Percentiles rank a stretch among this genome's conserved stretches.
Conservation (phyloP, 345 rosid genomes). For the Heritiera fomes region DNA sequence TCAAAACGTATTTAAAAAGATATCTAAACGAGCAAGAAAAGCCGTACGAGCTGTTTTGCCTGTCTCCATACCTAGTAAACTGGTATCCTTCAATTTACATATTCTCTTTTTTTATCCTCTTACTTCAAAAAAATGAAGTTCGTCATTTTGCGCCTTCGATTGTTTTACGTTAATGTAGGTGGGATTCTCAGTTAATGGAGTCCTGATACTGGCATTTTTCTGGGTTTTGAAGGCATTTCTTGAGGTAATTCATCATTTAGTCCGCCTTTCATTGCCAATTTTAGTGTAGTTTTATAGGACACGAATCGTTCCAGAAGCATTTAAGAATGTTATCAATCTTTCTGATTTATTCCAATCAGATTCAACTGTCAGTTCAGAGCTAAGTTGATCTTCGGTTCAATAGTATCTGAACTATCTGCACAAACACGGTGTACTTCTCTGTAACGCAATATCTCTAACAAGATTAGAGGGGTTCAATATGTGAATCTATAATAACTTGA, state of each 20-base stretch:
- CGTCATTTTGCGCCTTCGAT: not conserved
- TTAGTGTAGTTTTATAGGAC: not conserved
- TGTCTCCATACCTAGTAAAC: slow-evolving; percentile 54
- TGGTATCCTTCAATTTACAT: slow-evolving; percentile 36
- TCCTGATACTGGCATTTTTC: slow-evolving; percentile 51
- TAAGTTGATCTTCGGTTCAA: not conserved
- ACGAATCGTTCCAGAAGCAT: not conserved
- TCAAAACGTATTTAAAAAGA: slow-evolving; percentile 65
- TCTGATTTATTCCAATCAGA: not conserved
- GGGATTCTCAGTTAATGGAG: slow-evolving; percentile 58
- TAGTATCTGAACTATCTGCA: not conserved
- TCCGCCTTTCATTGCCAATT: not conserved
- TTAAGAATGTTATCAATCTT: not conserved
- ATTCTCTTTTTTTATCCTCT: not conserved
- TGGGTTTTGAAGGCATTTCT: slow-evolving; percentile 93
- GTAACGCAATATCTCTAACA: too few species aligned
- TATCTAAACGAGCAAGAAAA: slow-evolving; percentile 74
- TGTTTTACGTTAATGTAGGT: slow-evolving; percentile 44
- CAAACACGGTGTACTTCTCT: not conserved
- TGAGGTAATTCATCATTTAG: slow-evolving; percentile 51
- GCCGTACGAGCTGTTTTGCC: slow-evolving; percentile 89
- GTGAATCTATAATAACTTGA: not conserved
- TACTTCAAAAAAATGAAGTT: not conserved
- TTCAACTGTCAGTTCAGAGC: not conserved
- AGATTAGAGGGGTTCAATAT: not conserved